These are phyloP conservation scores for Arthroderma uncinatum DNA, from an alignment of 2,329 filamentous ascomycete species.

Conservation along the genomic window DNA sequence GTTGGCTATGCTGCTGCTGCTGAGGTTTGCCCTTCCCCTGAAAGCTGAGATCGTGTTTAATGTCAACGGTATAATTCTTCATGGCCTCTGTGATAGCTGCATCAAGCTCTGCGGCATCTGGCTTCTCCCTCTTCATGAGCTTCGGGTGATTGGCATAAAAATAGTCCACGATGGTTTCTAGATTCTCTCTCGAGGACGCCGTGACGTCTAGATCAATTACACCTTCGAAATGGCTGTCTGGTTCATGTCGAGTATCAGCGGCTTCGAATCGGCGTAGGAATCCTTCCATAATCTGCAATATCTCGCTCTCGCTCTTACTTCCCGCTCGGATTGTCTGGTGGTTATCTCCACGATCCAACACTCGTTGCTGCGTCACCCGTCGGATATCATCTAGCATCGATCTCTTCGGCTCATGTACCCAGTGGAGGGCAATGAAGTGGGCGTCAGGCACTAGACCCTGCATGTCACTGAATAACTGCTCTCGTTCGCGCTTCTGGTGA, in stretches of 20 bases:
- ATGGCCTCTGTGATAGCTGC: constrained; percentile 64
- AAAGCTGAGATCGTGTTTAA: constrained; percentile 63
- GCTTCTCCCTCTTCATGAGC: constrained; percentile 56
- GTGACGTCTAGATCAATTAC: constrained; percentile 75
- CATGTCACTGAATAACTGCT: constrained; percentile 76
- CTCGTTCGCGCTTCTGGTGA: constrained; percentile 73
- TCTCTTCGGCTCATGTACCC: constrained; percentile 58
- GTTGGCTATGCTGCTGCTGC: constrained; percentile 26
- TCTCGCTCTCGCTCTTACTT: constrained; percentile 60
- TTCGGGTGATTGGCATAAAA: constrained; percentile 69
- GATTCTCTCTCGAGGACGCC: constrained; percentile 67
- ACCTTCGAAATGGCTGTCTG: constrained; percentile 71
- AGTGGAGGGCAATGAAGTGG: constrained; percentile 75
- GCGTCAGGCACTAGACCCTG: constrained; percentile 49
- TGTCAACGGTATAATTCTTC: constrained; percentile 62
- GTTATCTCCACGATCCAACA: constrained; percentile 80
- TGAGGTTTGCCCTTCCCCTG: constrained; percentile 38
- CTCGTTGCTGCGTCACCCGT: constrained; percentile 62
- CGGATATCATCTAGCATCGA: constrained; percentile 59
- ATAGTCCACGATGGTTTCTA: constrained; percentile 64
- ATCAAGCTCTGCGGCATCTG: constrained; percentile 63
- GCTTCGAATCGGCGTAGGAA: constrained; percentile 81
- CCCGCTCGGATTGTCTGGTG: constrained; percentile 91
- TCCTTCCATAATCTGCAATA: constrained; percentile 85
- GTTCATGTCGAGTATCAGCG: constrained; percentile 52